Conservation (phyloP, 768 basidiomycete genomes). For the Mycena leptocephala region DNA sequence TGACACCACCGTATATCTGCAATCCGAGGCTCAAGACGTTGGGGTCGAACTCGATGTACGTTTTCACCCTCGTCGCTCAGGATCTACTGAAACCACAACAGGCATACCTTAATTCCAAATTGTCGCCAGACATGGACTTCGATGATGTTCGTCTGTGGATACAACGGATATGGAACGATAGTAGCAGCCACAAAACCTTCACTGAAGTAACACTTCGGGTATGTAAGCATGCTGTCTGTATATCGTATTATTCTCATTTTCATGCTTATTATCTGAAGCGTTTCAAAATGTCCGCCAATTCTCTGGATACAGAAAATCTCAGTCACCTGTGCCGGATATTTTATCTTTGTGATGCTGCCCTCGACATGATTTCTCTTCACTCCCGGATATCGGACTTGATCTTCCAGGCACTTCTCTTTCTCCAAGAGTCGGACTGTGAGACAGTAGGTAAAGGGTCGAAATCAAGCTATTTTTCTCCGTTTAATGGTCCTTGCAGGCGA, state of each 20-base stretch:
- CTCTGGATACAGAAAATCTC: conserved; percentile 78
- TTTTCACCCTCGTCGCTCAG: conserved; percentile 15
- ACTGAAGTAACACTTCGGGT: conserved; percentile 74
- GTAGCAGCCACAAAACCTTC: conserved; percentile 71
- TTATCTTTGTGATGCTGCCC: conserved; percentile 68
- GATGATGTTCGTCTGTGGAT: conserved; percentile 58
- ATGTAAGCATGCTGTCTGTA: conserved; percentile 30
- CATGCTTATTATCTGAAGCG: conserved; percentile 59
- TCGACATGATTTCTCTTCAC: conserved; percentile 83
- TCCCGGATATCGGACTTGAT: conserved; percentile 76
- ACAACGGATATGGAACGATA: conserved; percentile 69
- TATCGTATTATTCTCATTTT: background rate
- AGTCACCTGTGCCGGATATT: conserved; percentile 81
- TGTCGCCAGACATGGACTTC: conserved; percentile 65
- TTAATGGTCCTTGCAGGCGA: conserved; percentile 67
- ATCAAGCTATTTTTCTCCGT: background rate
- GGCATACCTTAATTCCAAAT: conserved; percentile 72
- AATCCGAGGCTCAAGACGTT: conserved; percentile 73
- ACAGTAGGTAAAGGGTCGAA: conserved; percentile 70
- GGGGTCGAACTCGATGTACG: conserved; percentile 74
- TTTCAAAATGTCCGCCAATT: conserved; percentile 66
- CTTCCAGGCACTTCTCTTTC: conserved; percentile 71
- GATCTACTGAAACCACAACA: conserved; percentile 42
- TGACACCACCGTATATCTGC: conserved; percentile 65
- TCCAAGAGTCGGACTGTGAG: conserved; percentile 86